Evolutionary conservation across 2,329 filamentous ascomycete genomes (phyloP), one percentile per base, ranked within the genome.

Genomic region (Hortaea sp.): DNA sequence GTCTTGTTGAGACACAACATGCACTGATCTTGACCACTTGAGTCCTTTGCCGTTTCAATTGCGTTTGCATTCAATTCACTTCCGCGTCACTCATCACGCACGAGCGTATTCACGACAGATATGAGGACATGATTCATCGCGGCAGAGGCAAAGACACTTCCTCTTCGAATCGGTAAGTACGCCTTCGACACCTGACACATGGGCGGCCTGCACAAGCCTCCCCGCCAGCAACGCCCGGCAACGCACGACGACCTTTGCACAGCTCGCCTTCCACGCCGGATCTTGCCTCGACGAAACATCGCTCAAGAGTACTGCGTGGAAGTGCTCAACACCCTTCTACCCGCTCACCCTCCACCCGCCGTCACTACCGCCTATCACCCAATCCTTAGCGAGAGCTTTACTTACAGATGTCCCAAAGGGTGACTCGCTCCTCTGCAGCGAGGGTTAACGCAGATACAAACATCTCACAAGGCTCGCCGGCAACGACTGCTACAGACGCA

Each of bases 401-500:
- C 50, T 55, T 57, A 56, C 86, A 90, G 82, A 95, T 95, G 88
- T 87, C 86, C 80, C 75, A 82, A 79, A 95, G 89, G 86, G 82
- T 92, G 63, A 95, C 90, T 76, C 88, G 90, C 75, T 92, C 89
- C 39, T 50, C 53, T 46, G 47, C 48, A 38, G 45, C 48, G 49
- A 53, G 46, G 44, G 41, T 49, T 65, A 54, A 60, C 58, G 49
- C 51, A 49, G 50, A 50, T 29, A 47, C 62, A 58, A 54, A 63
- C 53, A 54, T 59, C 56, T 54, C 61, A 42, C 43, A 48, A 47
- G 47, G 40, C 30, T 52, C 47, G 41, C 47, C 57, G 66, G 60
- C 20, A 20, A 20, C 59, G 63, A 52, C 60, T 68, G 64, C 69
- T 43, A 56, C 54, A 54, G 46, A 69, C 67, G 59, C 68, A 65